Evolutionary conservation across 768 basidiomycete species (phyloP).

Genomic region (Kwoniella dejecticola): DNA sequence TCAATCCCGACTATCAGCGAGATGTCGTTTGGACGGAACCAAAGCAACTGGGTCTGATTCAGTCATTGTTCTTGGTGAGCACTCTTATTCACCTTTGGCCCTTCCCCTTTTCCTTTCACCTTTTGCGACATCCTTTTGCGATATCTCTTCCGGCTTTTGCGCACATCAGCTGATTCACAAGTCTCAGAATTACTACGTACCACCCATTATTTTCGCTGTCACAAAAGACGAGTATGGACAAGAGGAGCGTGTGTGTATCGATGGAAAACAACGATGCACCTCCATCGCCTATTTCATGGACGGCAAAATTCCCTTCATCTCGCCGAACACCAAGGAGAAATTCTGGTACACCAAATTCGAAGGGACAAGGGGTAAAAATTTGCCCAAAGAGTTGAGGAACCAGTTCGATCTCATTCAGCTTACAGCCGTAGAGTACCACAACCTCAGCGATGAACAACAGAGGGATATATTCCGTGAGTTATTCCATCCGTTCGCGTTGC

Average conservation of each 20-base stretch:
- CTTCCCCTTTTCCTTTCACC: too few relatives aligned
- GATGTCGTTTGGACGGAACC: slow-evolving; percentile 46
- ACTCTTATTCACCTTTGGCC: neutral
- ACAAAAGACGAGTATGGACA: slow-evolving; percentile 8
- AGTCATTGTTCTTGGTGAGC: slow-evolving; percentile 44
- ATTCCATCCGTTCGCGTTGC: neutral
- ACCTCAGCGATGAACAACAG: slow-evolving; percentile 63
- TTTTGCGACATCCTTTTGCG: too few relatives aligned
- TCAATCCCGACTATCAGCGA: slow-evolving; percentile 43
- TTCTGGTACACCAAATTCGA: slow-evolving; percentile 27
- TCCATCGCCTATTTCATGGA: slow-evolving; percentile 41
- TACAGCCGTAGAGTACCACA: slow-evolving; percentile 65
- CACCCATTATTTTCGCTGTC: slow-evolving; percentile 42
- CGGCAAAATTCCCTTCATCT: slow-evolving; percentile 41
- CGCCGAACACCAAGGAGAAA: slow-evolving; percentile 30
- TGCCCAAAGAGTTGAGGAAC: slow-evolving; percentile 31
- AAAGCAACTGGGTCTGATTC: slow-evolving; percentile 45
- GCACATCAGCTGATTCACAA: too few relatives aligned
- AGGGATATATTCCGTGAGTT: slow-evolving; percentile 64
- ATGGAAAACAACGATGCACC: slow-evolving; percentile 50
- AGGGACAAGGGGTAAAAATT: slow-evolving; percentile 14
- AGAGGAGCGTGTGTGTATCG: slow-evolving; percentile 36
- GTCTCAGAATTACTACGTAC: slow-evolving; percentile 44
- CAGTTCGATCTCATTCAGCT: slow-evolving; percentile 38
- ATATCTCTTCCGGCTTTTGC: too few relatives aligned